These are phyloP conservation scores for Carpinus fangiana DNA, from an alignment of 306 rosid species.

Conservation along the genomic window DNA sequence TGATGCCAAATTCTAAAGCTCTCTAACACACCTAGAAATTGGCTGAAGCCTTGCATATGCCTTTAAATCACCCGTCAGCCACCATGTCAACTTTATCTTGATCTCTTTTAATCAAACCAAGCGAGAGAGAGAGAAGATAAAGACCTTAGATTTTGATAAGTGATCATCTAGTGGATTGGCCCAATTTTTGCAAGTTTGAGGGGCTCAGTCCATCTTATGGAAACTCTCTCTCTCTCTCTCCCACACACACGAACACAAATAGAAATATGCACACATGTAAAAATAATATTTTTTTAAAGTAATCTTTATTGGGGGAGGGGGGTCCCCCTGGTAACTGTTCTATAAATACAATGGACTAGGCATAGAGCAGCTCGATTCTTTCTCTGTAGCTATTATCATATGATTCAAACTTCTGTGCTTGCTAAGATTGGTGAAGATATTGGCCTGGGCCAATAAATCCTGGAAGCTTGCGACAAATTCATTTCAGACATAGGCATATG, in stretches of 20 bases:
- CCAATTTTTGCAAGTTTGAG: not conserved
- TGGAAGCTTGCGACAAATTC: not conserved
- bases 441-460: not conserved
- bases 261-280: not conserved
- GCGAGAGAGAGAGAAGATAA: not conserved
- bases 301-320: not conserved
- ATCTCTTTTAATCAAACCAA: not conserved
- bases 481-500: not conserved
- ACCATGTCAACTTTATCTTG: conserved; percentile 3
- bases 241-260: too few species aligned
- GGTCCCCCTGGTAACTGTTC: not conserved
- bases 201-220: not conserved
- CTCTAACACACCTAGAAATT: not conserved
- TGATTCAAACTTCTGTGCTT: not conserved
- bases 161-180: not conserved
- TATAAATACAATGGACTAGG: not conserved
- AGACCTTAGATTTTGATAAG: not conserved
- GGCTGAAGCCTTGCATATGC: not conserved
- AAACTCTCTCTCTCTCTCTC: not conserved
- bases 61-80: not conserved
- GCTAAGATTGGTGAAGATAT: not conserved
- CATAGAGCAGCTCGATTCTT: not conserved
- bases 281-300: not conserved
- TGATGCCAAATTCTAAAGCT: not conserved
- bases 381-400: not conserved